Base-by-base conservation (phyloP, 2,329 filamentous ascomycete genomes). In the Alternaria sp. region DNA sequence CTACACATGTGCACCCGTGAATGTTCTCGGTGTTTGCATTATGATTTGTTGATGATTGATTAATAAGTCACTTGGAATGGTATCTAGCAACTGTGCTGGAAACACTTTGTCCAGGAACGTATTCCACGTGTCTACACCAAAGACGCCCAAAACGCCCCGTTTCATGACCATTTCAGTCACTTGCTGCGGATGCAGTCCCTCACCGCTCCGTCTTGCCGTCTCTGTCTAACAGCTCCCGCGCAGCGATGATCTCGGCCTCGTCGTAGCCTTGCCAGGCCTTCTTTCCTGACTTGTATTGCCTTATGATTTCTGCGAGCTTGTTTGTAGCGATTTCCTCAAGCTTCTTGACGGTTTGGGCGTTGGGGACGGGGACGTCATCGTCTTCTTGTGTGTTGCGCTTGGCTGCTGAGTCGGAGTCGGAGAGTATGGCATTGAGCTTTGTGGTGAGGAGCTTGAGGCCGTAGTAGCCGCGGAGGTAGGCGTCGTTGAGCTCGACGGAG, bases 401-500 rank as follows among this genome's bases (percentile, higher is more conserved):
- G 61, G 52, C 73, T 56, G 63, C 65, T 51, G 61, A 67, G 51
- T 59, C 65, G 56, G 67, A 67, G 60, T 71, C 67, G 17, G 80
- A 70, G 74, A 77, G 81, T 64, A 73, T 51, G 15, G 72, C 65
- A 12, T 75, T 67, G 47, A 78, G 72, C 32, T 71, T 71, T n/a
- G 70, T 47, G 47, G 87, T 73, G 80, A 93, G 90, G 80, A 94
- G 79, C 78, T 95, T 96, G 63, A 99, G 83, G 7, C 96, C 96
- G 80, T 97, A 98, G 79, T 93, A 97, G 1, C 94, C 96, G 65
- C 96, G 89, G 65, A 98, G 81, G 77, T 97, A 98, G 77, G 93
- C 90, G 72, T 97, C 92, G 75, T 96, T 98, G 56, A 99, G 87
- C 82, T 99, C 96, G 68, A 98, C 88, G 74, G 93, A 96, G 72